Percentiles rank a stretch among this genome's conserved stretches.
These are phyloP conservation scores for Globisporangium uncinulatum DNA, from an alignment of 352 stramenopile genomes.

Conservation along the genomic window DNA sequence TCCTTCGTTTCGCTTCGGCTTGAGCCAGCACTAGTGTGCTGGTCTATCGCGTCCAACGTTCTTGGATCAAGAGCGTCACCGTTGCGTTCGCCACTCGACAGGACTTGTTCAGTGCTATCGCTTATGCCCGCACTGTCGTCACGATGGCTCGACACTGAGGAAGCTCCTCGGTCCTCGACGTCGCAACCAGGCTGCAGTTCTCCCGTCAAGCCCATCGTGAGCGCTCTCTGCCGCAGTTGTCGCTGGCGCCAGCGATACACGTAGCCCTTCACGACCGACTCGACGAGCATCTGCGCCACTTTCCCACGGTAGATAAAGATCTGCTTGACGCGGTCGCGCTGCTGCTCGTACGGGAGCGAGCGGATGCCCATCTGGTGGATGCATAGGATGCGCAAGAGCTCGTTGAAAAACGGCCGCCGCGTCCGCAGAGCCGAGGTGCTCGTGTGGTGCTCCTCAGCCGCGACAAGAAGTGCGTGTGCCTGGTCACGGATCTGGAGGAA, in stretches of 20 bases:
- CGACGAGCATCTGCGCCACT: constrained; percentile 70
- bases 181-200: too few relatives aligned
- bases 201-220: too few relatives aligned
- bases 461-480: constrained; percentile 41
- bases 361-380: constrained; percentile 81
- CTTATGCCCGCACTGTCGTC: too few relatives aligned
- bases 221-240: not conserved
- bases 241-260: constrained; percentile 33
- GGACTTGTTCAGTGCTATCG: too few relatives aligned
- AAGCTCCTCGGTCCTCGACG: too few relatives aligned
- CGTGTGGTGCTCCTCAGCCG: constrained; percentile 11
- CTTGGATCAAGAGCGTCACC: too few relatives aligned
- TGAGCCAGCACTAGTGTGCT: too few relatives aligned
- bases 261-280: constrained; percentile 59
- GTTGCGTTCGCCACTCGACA: too few relatives aligned
- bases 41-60: too few relatives aligned
- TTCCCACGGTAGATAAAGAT: constrained; percentile 81
- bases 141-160: too few relatives aligned
- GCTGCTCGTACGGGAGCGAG: constrained; percentile 73
- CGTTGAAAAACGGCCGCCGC: constrained; percentile 70
- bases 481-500: constrained; percentile 72
- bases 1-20: too few relatives aligned
- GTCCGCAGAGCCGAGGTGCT: constrained; percentile 12
- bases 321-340: constrained; percentile 76
- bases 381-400: constrained; percentile 64